Evolutionary conservation across 148 eudicot genomes (phyloP).

Genomic region (Pouteria glomerata): DNA sequence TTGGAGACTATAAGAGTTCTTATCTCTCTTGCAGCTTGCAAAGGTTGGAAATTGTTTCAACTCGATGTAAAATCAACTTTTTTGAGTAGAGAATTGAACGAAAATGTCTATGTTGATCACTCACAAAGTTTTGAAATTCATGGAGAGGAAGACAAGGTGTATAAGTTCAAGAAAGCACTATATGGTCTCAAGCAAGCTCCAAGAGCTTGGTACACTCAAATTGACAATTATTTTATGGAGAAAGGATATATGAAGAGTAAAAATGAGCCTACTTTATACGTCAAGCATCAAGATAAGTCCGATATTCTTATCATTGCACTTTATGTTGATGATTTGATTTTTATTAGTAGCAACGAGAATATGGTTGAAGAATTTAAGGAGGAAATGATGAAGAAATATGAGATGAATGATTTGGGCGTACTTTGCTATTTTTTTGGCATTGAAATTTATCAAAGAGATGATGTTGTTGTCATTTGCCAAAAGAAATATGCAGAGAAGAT

Average conservation of each 20-base stretch:
- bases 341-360: background rate
- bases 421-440: background rate
- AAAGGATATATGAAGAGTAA: background rate
- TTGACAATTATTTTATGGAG: background rate
- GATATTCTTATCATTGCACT: background rate
- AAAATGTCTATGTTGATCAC: background rate
- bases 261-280: background rate
- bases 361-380: background rate
- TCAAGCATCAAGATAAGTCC: background rate
- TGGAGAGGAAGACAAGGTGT: background rate
- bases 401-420: background rate
- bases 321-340: background rate
- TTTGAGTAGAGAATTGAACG: background rate
- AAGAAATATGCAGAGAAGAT: background rate
- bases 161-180: background rate
- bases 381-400: background rate
- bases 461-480: background rate
- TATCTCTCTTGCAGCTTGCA: background rate
- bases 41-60: background rate
- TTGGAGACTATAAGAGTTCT: background rate
- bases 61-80: background rate
- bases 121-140: background rate
- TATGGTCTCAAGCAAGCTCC: constrained; percentile 3
- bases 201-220: background rate
- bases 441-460: background rate